phyloP scores from a whole-genome alignment of 2,329 filamentous ascomycete genomes.

The Fulvia fulva region DNA sequence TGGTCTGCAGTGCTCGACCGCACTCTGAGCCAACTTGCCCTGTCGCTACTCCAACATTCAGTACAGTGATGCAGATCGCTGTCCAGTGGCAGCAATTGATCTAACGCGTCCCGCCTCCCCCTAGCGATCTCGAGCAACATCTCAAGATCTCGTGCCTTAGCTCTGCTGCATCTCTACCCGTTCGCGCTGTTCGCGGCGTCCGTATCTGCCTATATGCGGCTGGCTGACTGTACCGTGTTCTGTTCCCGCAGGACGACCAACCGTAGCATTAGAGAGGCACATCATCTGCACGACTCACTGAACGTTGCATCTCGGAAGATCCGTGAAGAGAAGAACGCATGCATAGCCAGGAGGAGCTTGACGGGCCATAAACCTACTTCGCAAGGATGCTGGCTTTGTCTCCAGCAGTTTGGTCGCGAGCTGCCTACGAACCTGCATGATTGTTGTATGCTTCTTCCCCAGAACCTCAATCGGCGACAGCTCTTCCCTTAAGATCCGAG shows the following conservation, averaged over 20 bases:
- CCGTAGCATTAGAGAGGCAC: neutral
- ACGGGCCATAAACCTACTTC: neutral
- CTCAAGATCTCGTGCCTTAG: slow-evolving; percentile 1
- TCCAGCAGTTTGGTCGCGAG: neutral
- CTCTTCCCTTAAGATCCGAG: no score
- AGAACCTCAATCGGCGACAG: neutral
- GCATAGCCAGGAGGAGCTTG: neutral
- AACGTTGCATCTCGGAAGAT: no score
- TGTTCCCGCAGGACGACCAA: neutral
- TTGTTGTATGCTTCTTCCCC: neutral
- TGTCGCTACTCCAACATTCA: neutral
- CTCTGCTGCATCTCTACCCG: neutral
- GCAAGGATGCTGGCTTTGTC: neutral
- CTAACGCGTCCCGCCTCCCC: neutral
- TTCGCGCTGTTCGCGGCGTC: neutral
- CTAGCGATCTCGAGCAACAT: neutral
- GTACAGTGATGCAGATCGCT: neutral
- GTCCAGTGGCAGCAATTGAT: neutral
- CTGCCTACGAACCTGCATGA: neutral
- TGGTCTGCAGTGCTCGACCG: neutral
- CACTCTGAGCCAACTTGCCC: neutral
- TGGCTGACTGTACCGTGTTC: neutral
- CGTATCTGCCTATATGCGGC: neutral
- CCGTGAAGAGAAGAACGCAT: neutral
- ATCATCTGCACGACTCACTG: neutral